Percentiles rank a stretch among this genome's conserved stretches.
These are phyloP conservation scores for Pittosporum tobira DNA, from an alignment of 129 eudicot species.

Conservation along the genomic window DNA sequence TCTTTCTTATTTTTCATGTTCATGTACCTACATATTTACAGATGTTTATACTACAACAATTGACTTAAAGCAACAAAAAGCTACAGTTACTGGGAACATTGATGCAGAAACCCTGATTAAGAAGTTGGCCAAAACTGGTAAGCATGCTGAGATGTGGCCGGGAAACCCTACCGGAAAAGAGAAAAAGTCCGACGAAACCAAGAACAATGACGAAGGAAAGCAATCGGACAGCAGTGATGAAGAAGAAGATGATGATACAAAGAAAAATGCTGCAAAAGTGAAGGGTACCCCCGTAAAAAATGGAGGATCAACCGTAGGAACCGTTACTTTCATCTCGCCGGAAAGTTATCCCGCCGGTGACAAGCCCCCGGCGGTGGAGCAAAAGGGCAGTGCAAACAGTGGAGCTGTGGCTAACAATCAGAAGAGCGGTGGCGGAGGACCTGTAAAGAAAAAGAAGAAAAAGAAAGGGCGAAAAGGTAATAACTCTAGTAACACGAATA, in stretches of 20 bases:
- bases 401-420: constrained; percentile 1
- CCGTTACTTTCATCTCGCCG: too few relatives aligned
- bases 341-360: constrained; percentile 12
- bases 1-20: not conserved
- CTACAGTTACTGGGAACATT: constrained; percentile 63
- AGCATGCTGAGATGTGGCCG: constrained; percentile 77
- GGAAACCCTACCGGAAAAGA: constrained; percentile 37
- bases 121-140: constrained; percentile 65
- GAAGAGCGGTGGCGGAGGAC: constrained; percentile 29
- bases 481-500: constrained; percentile 15
- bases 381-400: constrained; percentile 2
- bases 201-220: constrained; percentile 18
- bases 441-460: constrained; percentile 53
- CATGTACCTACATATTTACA: constrained; percentile 1
- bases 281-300: constrained; percentile 25
- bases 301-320: constrained; percentile 17
- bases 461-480: constrained; percentile 36
- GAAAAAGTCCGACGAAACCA: constrained; percentile 15
- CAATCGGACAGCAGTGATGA: constrained; percentile 43
- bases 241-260: constrained; percentile 24
- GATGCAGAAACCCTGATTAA: constrained; percentile 59
- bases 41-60: constrained; percentile 67
- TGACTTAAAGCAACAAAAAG: constrained; percentile 70
- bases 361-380: constrained; percentile 12
- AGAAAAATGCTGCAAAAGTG: constrained; percentile 16